Base-by-base conservation (phyloP, 768 basidiomycete genomes). In the Mrakia frigida region DNA sequence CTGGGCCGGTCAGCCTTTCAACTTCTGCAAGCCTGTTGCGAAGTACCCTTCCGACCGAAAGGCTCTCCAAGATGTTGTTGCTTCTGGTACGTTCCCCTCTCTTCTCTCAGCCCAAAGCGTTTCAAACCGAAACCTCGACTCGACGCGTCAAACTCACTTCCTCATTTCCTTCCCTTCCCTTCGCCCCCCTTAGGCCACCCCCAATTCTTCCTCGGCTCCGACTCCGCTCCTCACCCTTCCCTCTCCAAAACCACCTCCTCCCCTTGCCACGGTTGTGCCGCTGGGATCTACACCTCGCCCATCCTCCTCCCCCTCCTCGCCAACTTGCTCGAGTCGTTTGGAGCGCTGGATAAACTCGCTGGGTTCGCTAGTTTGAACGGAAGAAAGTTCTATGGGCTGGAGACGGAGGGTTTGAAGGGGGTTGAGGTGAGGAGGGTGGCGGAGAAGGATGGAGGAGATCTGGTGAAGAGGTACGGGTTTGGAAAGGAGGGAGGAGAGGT, bases 21-120 rank as follows among this genome's bases (percentile, higher is more conserved):
- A 96, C 81, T 99, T 91, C 84, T 98, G 97, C 86, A 99, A 98
- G 83, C 97, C 97, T 0, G 91, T 99, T 31, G 94, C 97, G 18
- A 99, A 99, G 84, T 94, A 89, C 82, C 96, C 96, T 2, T 90
- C 91, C 79, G 97, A 99, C 82, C 87, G 96, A 23, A 83, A 88
- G 80, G 94, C 96, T 21, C 84, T 99, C 75, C 88, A 88, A 70
- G 87, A 91, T 31, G 89, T 94, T 39, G 87, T 97, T 65, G 86
- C 84, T 78, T 88, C 92, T 85, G 92, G 93, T 91, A 77, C 0
- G 61, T 63, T 13, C 6, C 0, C 1, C 61, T 31, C 61, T 63
- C 61, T 33, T 63, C 61, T 35, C 33, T 1, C 61, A n/a, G 3
- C 13, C 18, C 35, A 18, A 21, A 43, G n/a, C n/a, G n/a, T n/a